phyloP scores from a whole-genome alignment of 805 yeast species.

The Starmerella davenportii region DNA sequence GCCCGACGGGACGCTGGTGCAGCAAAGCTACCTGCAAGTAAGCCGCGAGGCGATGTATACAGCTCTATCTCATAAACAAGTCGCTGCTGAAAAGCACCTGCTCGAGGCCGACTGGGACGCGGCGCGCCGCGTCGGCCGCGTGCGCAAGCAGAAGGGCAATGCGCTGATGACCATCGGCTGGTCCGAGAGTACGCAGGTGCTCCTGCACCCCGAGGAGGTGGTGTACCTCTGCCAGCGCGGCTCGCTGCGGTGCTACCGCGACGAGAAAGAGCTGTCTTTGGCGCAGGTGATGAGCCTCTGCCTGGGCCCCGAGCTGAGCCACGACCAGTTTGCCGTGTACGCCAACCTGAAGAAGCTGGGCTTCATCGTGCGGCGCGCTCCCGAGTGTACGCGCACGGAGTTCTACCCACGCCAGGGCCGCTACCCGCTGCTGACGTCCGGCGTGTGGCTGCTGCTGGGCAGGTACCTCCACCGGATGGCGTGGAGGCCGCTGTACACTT shows the following conservation, averaged over 20 bases:
- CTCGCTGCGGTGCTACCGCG: conserved; percentile 29
- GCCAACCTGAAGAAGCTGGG: conserved; percentile 63
- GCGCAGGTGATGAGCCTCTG: conserved; percentile 45
- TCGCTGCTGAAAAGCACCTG: conserved; percentile 28
- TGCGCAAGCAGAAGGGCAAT: conserved; percentile 46
- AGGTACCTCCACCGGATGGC: conserved; percentile 7
- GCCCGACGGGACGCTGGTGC: conserved; percentile 54
- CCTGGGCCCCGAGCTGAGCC: conserved; percentile 10
- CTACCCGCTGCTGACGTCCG: background rate
- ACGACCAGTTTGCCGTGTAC: conserved; percentile 34
- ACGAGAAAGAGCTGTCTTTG: conserved; percentile 33
- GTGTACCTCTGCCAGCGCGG: conserved; percentile 74
- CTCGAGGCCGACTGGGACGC: conserved; percentile 35
- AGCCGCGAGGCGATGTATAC: conserved; percentile 56
- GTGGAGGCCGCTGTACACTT: conserved; percentile 14
- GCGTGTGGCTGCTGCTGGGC: conserved; percentile 5
- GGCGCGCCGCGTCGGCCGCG: conserved; percentile 22
- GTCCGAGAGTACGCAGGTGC: conserved; percentile 33
- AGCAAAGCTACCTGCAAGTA: conserved; percentile 29
- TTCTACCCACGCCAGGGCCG: background rate
- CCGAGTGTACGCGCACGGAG: background rate
- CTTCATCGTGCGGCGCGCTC: conserved; percentile 34
- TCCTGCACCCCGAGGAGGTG: conserved; percentile 49
- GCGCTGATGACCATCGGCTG: conserved; percentile 58
- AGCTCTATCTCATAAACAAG: conserved; percentile 31